phyloP scores from a whole-genome alignment of 2,329 filamentous ascomycete genomes.

The Aspergillus sp. region DNA sequence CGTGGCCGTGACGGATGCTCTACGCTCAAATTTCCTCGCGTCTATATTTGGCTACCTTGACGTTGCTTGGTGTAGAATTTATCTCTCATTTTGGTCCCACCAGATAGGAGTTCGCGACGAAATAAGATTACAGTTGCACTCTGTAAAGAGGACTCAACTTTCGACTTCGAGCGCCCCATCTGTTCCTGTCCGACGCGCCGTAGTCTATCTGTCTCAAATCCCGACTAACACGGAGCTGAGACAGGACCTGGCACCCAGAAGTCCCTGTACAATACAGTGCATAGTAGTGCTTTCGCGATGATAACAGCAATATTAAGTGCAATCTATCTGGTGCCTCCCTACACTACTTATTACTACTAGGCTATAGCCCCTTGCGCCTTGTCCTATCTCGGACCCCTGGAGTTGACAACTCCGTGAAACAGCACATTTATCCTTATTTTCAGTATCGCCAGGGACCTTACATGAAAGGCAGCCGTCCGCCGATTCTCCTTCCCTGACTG shows the following conservation, averaged over 20 bases:
- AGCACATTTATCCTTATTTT: not conserved
- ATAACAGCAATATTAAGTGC: not conserved
- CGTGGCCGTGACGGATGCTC: constrained; percentile 13
- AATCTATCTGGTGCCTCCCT: not conserved
- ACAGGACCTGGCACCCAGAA: not conserved
- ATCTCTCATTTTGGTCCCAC: too few relatives aligned
- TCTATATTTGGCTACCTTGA: constrained; percentile 3
- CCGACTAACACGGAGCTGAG: not conserved
- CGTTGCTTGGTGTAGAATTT: not conserved
- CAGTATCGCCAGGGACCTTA: not conserved
- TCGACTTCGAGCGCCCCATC: not conserved
- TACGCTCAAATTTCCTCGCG: constrained; percentile 11
- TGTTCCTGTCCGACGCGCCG: not conserved
- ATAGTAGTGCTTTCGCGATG: not conserved
- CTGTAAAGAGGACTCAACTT: not conserved
- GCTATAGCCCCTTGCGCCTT: not conserved
- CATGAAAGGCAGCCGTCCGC: not conserved
- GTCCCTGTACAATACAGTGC: too few relatives aligned
- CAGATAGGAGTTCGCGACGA: not conserved
- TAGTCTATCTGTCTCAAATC: not conserved
- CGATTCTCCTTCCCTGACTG: not conserved
- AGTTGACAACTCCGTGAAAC: not conserved
- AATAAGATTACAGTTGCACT: not conserved
- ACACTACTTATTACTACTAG: not conserved
- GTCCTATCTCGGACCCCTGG: not conserved